Base-by-base conservation (phyloP, 768 basidiomycete species). In the Russula brevipes region DNA sequence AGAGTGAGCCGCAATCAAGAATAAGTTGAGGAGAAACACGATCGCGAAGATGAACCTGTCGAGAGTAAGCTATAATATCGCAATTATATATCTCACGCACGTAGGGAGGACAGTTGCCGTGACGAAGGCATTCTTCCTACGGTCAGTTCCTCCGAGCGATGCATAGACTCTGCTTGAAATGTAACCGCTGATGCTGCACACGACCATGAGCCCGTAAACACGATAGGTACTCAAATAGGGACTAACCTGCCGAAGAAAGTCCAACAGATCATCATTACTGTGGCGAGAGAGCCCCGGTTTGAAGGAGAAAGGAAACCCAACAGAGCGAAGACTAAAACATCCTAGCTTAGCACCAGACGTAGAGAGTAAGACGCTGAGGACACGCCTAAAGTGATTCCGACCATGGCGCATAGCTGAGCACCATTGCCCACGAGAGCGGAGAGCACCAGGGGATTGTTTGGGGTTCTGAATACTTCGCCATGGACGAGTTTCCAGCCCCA, bases 401-500 rank as follows among this genome's bases (percentile, higher is more conserved):
- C 85, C 95, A 98, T 97, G 11, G 88, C 83, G 65, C 84, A 85
- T 6, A 95, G 76, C 71, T 97, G 94, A 35, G 85, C 78, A 8
- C 94, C 94, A 70, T 94, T 98, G 11, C 96, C 96, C n/a, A 89
- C 86, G 75, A 94, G 81, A 42, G 94, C 82, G 3, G 93, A 87
- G 8, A 98, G 77, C 8, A 88, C 66, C 80, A 94, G 84, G 0
- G 93, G 85, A 57, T 87, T 81, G 50, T 76, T 76, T 1, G 96
- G 96, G 1, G 87, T 78, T 24, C 96, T 84, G 80, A 98, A 98
- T 17, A 98, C 91, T 75, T 98, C 96, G 24, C 94, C 94, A 68
- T 97, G 94, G 30, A 98, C 86, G 17, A 98, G 83, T 72, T 98
- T 98, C 96, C 96, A 98, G 2, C 96, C 96, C 83, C 88, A 96